Conservation (phyloP, 108 stramenopile species). For the Cyclotella choctawhatcheeana region DNA sequence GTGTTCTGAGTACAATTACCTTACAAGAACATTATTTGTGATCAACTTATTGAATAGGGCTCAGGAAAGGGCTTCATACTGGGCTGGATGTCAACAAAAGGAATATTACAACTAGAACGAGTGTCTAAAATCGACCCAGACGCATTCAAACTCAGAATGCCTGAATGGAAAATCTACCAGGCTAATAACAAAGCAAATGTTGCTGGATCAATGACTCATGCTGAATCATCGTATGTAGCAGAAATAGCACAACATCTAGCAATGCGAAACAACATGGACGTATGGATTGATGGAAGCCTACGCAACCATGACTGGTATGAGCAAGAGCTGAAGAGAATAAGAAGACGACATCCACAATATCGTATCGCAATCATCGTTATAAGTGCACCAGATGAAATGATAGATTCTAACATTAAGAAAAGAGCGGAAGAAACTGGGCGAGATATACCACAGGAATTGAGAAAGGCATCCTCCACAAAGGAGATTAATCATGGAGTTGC, state of each 20-base stretch:
- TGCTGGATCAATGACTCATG: constrained; percentile 79
- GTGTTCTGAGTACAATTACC: no score
- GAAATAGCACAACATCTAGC: constrained; percentile 63
- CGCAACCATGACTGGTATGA: constrained; percentile 84
- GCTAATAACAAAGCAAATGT: constrained; percentile 18
- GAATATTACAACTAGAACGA: constrained; percentile 41
- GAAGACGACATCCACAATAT: constrained; percentile 71
- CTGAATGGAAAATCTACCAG: constrained; percentile 56
- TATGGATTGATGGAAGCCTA: constrained; percentile 86
- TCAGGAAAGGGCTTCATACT: constrained; percentile 64
- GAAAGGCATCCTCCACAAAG: background rate
- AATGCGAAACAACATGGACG: constrained; percentile 77
- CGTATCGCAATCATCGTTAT: constrained; percentile 85
- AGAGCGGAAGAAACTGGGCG: constrained; percentile 16
- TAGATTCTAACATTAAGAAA: constrained; percentile 11
- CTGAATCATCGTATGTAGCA: constrained; percentile 59
- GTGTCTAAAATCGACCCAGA: constrained; percentile 62
- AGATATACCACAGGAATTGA: constrained; percentile 20
- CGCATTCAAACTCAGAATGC: constrained; percentile 55
- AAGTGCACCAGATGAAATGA: constrained; percentile 66
- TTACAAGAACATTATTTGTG: no score
- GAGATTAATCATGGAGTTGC: constrained; percentile 21
- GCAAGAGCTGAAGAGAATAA: constrained; percentile 65
- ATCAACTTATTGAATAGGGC: no score
- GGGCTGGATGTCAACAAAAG: constrained; percentile 53